Percentiles rank a stretch among this genome's conserved stretches.
Evolutionary conservation across 2,329 filamentous ascomycete species (phyloP).

Genomic region (Didymella glomerata): DNA sequence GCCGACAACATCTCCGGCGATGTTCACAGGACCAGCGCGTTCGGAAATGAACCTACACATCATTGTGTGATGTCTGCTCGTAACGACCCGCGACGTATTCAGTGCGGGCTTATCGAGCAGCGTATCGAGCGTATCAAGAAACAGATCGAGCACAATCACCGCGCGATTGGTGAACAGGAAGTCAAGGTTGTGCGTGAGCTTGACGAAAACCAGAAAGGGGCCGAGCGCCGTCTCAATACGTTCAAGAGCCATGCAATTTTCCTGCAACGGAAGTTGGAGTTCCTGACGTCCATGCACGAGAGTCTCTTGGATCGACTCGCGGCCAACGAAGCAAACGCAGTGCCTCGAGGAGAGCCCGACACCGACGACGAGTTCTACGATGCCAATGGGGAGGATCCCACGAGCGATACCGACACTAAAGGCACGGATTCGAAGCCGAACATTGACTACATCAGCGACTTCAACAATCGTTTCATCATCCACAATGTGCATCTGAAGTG

Average conservation of each 20-base stretch:
- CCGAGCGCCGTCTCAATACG: slow-evolving; percentile 64
- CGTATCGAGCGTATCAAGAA: slow-evolving; percentile 79
- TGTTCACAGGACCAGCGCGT: slow-evolving; percentile 82
- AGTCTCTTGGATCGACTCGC: slow-evolving; percentile 64
- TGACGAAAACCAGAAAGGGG: slow-evolving; percentile 61
- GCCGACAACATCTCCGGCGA: slow-evolving; percentile 81
- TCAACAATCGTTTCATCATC: slow-evolving; percentile 97
- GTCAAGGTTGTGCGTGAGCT: slow-evolving; percentile 65
- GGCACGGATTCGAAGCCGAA: slow-evolving; percentile 73
- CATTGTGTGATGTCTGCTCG: slow-evolving; percentile 86
- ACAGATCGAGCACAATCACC: slow-evolving; percentile 79
- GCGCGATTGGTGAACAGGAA: slow-evolving; percentile 78
- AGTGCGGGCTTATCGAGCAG: slow-evolving; percentile 82
- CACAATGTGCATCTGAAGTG: slow-evolving; percentile 98
- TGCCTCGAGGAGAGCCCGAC: slow-evolving; percentile 54
- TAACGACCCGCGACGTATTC: slow-evolving; percentile 83
- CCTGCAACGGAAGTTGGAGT: slow-evolving; percentile 65
- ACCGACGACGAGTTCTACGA: slow-evolving; percentile 58
- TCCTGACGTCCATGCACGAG: slow-evolving; percentile 66
- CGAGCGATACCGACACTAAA: slow-evolving; percentile 54
- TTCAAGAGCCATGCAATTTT: slow-evolving; percentile 66
- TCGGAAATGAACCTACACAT: slow-evolving; percentile 92
- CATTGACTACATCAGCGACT: slow-evolving; percentile 89
- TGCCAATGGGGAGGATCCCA: slow-evolving; percentile 63
- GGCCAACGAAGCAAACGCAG: slow-evolving; percentile 64